Evolutionary conservation across 768 basidiomycete species (phyloP).

Genomic region (Podaxis sp.): DNA sequence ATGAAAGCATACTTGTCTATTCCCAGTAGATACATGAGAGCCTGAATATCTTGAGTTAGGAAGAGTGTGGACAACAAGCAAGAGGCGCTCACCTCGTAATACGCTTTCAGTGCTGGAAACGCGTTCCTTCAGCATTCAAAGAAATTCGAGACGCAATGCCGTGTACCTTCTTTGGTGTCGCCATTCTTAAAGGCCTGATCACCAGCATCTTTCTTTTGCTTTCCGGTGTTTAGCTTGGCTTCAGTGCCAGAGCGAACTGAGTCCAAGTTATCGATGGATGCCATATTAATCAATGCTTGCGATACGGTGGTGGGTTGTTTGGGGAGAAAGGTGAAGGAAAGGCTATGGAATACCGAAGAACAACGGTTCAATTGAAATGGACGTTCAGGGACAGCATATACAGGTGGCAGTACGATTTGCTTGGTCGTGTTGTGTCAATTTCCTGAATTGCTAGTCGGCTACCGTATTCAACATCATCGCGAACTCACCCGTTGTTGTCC

Average conservation of each 20-base stretch:
- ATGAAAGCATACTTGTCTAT: constrained; percentile 65
- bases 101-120: constrained; percentile 59
- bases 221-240: constrained; percentile 61
- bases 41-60: constrained; percentile 34
- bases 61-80: constrained; percentile 6
- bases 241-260: constrained; percentile 19
- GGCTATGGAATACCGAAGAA: constrained; percentile 10
- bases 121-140: neutral
- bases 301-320: neutral
- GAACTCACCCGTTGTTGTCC: constrained; percentile 16
- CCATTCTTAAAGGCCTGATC: constrained; percentile 73
- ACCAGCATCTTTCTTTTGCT: constrained; percentile 63
- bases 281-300: constrained; percentile 9
- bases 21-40: constrained; percentile 72
- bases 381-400: constrained; percentile 18
- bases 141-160: constrained; percentile 1
- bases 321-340: constrained; percentile 1
- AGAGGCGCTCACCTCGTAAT: constrained; percentile 60
- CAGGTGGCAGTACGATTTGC: constrained; percentile 36
- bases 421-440: constrained; percentile 28
- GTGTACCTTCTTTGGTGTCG: constrained; percentile 58
- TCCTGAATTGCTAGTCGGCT: constrained; percentile 15
- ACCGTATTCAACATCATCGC: constrained; percentile 16
- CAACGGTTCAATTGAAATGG: constrained; percentile 7
- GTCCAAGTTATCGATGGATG: constrained; percentile 13